phyloP scores from a whole-genome alignment of 345 rosid species.

The Aquilaria yunnanensis region DNA sequence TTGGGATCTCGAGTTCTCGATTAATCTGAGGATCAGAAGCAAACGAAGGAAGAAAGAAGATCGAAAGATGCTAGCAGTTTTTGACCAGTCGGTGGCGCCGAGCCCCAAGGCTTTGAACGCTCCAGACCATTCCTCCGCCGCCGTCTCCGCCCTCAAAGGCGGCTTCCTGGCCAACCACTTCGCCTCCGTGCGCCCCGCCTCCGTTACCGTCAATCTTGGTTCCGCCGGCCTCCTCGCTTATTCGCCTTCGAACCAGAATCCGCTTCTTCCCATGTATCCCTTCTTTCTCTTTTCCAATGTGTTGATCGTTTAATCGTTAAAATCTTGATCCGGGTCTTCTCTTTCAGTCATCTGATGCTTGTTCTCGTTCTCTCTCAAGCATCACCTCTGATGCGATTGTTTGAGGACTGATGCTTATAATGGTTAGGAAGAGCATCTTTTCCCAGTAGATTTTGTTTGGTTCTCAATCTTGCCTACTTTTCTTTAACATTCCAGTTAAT shows the following conservation, averaged over 20 bases:
- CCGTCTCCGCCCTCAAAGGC: slow-evolving; percentile 56
- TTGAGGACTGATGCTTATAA: too few species aligned
- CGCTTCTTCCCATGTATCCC: slow-evolving; percentile 79
- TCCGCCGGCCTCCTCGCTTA: slow-evolving; percentile 69
- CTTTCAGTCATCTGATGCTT: not conserved
- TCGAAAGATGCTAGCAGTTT: slow-evolving; percentile 72
- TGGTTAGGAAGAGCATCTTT: too few species aligned
- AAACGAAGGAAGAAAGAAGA: not conserved
- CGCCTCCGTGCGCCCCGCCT: slow-evolving; percentile 37
- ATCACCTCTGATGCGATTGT: too few species aligned
- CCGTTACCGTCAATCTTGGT: slow-evolving; percentile 73
- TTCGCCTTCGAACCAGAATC: slow-evolving; percentile 69
- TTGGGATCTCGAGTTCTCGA: too few species aligned
- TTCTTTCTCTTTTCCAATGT: too few species aligned
- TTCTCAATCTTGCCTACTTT: too few species aligned
- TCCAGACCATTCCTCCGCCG: slow-evolving; percentile 37
- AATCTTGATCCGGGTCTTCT: too few species aligned
- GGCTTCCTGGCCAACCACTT: slow-evolving; percentile 60
- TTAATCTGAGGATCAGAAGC: too few species aligned
- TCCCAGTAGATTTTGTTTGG: too few species aligned
- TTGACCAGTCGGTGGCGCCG: slow-evolving; percentile 80
- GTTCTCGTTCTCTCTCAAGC: not conserved
- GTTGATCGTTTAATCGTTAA: too few species aligned
- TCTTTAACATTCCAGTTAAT: too few species aligned
- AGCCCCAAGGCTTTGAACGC: slow-evolving; percentile 69